These are phyloP conservation scores for Gaeumannomyces sp. DNA, from an alignment of 2,329 filamentous ascomycete genomes.

Conservation along the genomic window DNA sequence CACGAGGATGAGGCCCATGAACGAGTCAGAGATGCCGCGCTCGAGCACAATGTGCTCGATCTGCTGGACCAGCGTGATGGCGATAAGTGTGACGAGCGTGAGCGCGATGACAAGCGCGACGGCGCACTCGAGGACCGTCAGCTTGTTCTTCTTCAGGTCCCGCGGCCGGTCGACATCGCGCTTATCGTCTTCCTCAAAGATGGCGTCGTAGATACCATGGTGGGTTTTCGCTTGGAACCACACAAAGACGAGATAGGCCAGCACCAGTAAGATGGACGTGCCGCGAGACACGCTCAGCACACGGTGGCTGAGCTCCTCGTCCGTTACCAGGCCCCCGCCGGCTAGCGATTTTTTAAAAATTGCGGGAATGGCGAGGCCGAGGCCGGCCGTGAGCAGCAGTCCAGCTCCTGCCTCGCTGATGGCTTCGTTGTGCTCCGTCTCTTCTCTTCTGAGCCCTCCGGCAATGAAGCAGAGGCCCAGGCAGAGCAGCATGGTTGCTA, in stretches of 20 bases:
- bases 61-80: slow-evolving; percentile 66
- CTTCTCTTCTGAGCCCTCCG: slow-evolving; percentile 62
- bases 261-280: slow-evolving; percentile 62
- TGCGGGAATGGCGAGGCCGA: slow-evolving; percentile 46
- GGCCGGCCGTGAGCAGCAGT: slow-evolving; percentile 64
- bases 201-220: slow-evolving; percentile 68
- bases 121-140: slow-evolving; percentile 68
- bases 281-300: slow-evolving; percentile 63
- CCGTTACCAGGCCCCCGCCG: slow-evolving; percentile 19
- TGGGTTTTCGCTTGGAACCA: slow-evolving; percentile 73
- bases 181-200: slow-evolving; percentile 65
- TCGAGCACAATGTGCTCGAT: slow-evolving; percentile 54
- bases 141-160: slow-evolving; percentile 56
- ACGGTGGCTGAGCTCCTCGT: slow-evolving; percentile 38
- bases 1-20: slow-evolving; percentile 68
- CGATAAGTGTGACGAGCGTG: slow-evolving; percentile 64
- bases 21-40: slow-evolving; percentile 42
- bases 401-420: slow-evolving; percentile 76
- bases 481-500: slow-evolving; percentile 77
- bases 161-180: slow-evolving; percentile 57
- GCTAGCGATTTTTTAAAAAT: slow-evolving; percentile 47
- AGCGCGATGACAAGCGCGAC: slow-evolving; percentile 60
- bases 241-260: slow-evolving; percentile 61
- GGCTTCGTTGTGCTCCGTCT: slow-evolving; percentile 66
- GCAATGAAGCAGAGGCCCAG: slow-evolving; percentile 75